Evolutionary conservation across 2,329 filamentous ascomycete genomes (phyloP).

Genomic region (Bipolaris cookei): DNA sequence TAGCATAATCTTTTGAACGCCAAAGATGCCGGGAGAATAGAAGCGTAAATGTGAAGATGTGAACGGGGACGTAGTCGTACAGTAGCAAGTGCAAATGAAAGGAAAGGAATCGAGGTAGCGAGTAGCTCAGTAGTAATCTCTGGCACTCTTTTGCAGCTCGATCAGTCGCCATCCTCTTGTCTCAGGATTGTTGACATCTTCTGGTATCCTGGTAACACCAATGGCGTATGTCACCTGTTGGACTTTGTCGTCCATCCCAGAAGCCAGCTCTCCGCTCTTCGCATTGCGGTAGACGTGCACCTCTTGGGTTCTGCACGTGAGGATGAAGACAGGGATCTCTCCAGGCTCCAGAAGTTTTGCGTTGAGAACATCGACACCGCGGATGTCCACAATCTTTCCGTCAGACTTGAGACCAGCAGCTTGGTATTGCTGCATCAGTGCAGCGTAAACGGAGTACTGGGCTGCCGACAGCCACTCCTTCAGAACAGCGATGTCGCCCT

Average conservation of each 20-base stretch:
- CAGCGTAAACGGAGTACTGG: conserved; percentile 95
- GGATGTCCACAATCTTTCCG: conserved; percentile 91
- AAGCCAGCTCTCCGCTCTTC: conserved; percentile 86
- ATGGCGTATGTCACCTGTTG: conserved; percentile 98
- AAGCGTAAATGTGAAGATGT: conserved; percentile 24
- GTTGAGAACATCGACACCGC: conserved; percentile 86
- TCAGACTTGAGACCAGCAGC: conserved; percentile 92
- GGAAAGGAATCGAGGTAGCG: conserved; percentile 1
- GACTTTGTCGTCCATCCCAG: conserved; percentile 98
- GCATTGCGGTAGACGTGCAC: conserved; percentile 95
- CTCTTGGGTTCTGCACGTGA: conserved; percentile 95
- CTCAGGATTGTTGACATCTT: conserved; percentile 96
- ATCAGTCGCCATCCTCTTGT: conserved; percentile 97
- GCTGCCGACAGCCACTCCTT: conserved; percentile 96
- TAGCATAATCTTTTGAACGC: conserved; percentile 39
- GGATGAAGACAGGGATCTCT: conserved; percentile 93
- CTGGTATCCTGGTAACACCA: conserved; percentile 88
- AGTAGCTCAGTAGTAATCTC: conserved; percentile 75
- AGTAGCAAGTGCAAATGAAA: conserved; percentile 9
- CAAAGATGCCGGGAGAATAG: conserved; percentile 36
- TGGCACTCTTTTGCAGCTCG: conserved; percentile 96
- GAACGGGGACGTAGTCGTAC: conserved; percentile 28
- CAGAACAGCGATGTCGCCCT: conserved; percentile 87
- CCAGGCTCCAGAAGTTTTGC: conserved; percentile 83
- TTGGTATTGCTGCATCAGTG: conserved; percentile 95